These are phyloP conservation scores for Clonostachys sp. DNA, from an alignment of 2,329 filamentous ascomycete species.

Conservation along the genomic window DNA sequence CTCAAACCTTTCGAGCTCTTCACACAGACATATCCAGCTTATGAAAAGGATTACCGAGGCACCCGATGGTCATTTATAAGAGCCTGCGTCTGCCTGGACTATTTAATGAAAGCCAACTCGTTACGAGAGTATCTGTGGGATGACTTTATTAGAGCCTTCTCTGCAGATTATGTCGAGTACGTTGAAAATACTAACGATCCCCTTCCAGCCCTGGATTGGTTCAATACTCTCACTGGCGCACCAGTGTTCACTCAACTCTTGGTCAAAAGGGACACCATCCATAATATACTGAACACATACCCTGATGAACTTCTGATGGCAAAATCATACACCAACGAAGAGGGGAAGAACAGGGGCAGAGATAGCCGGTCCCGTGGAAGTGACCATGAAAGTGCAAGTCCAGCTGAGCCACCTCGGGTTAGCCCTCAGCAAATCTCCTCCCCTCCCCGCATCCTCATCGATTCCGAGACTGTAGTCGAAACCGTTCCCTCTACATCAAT, in stretches of 20 bases:
- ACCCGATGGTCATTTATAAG: conserved; percentile 34
- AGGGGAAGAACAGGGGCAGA: not conserved
- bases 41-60: conserved; percentile 28
- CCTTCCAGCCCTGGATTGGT: conserved; percentile 36
- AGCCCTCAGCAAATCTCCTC: too few relatives aligned
- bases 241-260: conserved; percentile 22
- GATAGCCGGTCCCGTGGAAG: too few relatives aligned
- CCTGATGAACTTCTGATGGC: conserved; percentile 15
- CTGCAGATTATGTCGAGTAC: conserved; percentile 35
- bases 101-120: conserved; percentile 21
- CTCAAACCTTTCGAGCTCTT: conserved; percentile 22
- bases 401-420: too few relatives aligned
- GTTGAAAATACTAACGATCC: conserved; percentile 19
- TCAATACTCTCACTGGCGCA: conserved; percentile 17
- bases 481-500: too few relatives aligned
- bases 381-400: too few relatives aligned
- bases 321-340: too few relatives aligned
- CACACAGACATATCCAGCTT: conserved; percentile 35
- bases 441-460: too few relatives aligned
- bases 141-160: conserved; percentile 44
- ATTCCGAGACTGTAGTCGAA: too few relatives aligned
- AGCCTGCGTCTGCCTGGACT: conserved; percentile 36
- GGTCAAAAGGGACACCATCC: conserved; percentile 27
- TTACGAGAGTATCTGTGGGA: conserved; percentile 43
- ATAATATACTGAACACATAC: conserved; percentile 24